Evolutionary conservation across 1,284 basidiomycete genomes (phyloP), one percentile per base, ranked within the genome.

Genomic region (Sporisorium scitamineum): DNA sequence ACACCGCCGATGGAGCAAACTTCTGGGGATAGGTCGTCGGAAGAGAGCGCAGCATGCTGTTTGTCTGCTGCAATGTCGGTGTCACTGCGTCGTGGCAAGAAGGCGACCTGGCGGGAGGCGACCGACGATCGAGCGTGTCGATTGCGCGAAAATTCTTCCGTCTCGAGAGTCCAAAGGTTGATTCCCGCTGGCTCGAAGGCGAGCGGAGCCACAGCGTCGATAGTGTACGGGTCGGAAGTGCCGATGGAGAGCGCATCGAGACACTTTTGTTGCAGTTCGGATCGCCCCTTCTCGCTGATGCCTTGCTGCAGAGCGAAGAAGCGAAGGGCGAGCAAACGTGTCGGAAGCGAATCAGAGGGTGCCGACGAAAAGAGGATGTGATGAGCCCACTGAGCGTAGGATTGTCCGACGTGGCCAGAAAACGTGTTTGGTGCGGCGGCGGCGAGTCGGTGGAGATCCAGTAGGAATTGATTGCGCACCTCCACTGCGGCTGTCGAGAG

Each of bases 1-100:
- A 80, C 73, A 34, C 82, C 80, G n/a, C 75, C 80, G 34, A 81
- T 50, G 44, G 62, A 50, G 53, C 64, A 63, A 16, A 76, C 64
- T 3, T 52, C 41, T 1, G 67, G 29, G 6, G 57, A 61, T 18
- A 77, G 61, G 16, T 64, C 63, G 10, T 56, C 22, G 20, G 26
- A 0, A 16, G 47, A 54, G 16, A 72, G 67, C 20, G 54, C 13
- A 14, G 10, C 24, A 9, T 37, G 47, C 24, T 29, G 59, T 22
- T 2, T 37, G 24, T 53, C 41, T 20, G 52, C 13, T 14, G 16
- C 27, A 52, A 54, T 24, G 10, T 41, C 34, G 14, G 57, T 20
- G 14, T 56, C 41, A 18, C 59, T 18, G 16, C 37, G n/a, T 8
- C 8, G 27, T 13, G 70, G 52, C n/a, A 72, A 22, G 31, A 60